Base-by-base conservation (phyloP, 108 stramenopile genomes). In the Schizochytrium sp. region DNA sequence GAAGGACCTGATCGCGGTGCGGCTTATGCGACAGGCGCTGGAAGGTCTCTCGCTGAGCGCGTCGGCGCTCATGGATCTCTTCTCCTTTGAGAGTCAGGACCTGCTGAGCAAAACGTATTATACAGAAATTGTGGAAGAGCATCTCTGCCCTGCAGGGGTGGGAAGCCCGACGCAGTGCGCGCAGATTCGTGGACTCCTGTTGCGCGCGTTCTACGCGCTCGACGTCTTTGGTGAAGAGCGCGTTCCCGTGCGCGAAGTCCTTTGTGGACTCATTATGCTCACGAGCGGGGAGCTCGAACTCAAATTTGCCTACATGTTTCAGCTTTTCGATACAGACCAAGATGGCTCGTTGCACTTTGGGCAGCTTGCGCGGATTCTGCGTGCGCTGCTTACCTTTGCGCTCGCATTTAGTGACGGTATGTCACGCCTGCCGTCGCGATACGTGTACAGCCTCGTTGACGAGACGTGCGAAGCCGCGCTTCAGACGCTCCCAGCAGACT, bases 361-460 rank as follows among this genome's bases (percentile, higher is more conserved):
- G 14, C 57, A 88, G 60, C 69, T 88, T 44, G 21, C 18, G 72
- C 34, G 58, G 21, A 16, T 87, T 23, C 3, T 83, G 18, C n/a
- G 76, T 6, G 12, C 48, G 19, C 51, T 53, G 10, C 76, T 83
- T 23, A 83, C 76, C 19, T 53, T 83, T 12, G 6, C 76, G 48
- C 76, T 83, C 51, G 45, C 76, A 0, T 53, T 83, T 18, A 83
- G 28, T 34, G 51, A 83, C 12, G 76, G 76, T 34, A 83, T 83
- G 76, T 83, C 76, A 45, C 45, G 45, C 48, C 51, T 83, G 45
- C 76, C 76, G 45, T 83, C 76, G 18, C 45, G 76, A 34, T 83
- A 83, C 28, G 76, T 83, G 76, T 83, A 83, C 76, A 53, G 76
- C 76, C 76, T 83, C 6, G 51, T 83, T 0, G 76, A 83, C 48